Evolutionary conservation across 1,284 basidiomycete species (phyloP).

Genomic region (Ceratobasidium sp.): DNA sequence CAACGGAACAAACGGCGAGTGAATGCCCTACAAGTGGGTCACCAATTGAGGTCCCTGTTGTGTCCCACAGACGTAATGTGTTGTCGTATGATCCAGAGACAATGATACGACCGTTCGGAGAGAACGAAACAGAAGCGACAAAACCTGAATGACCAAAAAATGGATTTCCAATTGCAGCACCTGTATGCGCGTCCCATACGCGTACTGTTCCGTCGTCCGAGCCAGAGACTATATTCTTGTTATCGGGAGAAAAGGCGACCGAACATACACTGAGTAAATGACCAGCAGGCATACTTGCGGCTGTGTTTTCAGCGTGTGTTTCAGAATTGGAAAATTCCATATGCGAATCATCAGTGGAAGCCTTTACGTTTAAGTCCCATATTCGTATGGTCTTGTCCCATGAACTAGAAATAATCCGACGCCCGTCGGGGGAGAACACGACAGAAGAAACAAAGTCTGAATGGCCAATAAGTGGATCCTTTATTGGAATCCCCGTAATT

Average conservation of each 20-base stretch:
- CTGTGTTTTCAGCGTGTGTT: too few species aligned
- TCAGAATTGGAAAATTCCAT: too few species aligned
- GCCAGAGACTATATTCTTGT: constrained; percentile 8
- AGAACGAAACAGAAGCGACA: constrained; percentile 36
- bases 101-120: constrained; percentile 31
- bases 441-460: background rate
- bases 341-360: too few species aligned
- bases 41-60: constrained; percentile 29
- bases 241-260: constrained; percentile 1
- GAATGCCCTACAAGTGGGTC: constrained; percentile 37
- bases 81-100: constrained; percentile 18
- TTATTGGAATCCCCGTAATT: background rate
- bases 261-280: background rate
- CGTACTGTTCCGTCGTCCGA: constrained; percentile 35
- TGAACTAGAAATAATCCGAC: too few species aligned
- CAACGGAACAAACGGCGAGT: constrained; percentile 57
- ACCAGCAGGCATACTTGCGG: too few species aligned
- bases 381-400: background rate
- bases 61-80: constrained; percentile 10
- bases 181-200: constrained; percentile 34
- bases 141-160: constrained; percentile 34
- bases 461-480: background rate
- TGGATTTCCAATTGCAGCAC: background rate
- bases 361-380: background rate
- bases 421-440: too few species aligned